These are phyloP conservation scores for Tylopilus orsonianus DNA, from an alignment of 1,284 basidiomycete genomes.

Conservation along the genomic window DNA sequence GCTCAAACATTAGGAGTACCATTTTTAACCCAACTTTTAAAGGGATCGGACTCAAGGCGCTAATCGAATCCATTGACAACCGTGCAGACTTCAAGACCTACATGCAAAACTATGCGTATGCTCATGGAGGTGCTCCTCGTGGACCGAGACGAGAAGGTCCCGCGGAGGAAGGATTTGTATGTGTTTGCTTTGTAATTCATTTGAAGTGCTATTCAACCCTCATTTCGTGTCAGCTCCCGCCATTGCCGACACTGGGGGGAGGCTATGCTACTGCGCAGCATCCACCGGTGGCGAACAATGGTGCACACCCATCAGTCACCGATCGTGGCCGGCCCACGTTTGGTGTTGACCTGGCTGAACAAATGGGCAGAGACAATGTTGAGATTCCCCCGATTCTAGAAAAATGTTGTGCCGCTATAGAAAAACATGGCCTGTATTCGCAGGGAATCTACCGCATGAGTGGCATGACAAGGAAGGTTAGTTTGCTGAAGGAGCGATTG, in stretches of 20 bases:
- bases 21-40: slow-evolving; percentile 13
- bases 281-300: slow-evolving; percentile 29
- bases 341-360: slow-evolving; percentile 88
- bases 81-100: slow-evolving; percentile 92
- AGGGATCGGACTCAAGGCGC: slow-evolving; percentile 80
- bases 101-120: slow-evolving; percentile 95
- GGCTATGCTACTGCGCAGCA: slow-evolving; percentile 30
- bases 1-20: slow-evolving; percentile 6
- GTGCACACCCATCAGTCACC: slow-evolving; percentile 39
- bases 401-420: slow-evolving; percentile 91
- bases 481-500: slow-evolving; percentile 79
- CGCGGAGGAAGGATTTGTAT: slow-evolving; percentile 82
- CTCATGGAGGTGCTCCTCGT: slow-evolving; percentile 63
- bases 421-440: slow-evolving; percentile 80
- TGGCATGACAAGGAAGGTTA: slow-evolving; percentile 88
- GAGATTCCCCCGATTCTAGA: slow-evolving; percentile 88
- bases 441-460: slow-evolving; percentile 95
- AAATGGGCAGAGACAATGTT: slow-evolving; percentile 85
- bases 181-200: slow-evolving; percentile 34
- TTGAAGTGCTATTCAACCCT: slow-evolving; percentile 8
- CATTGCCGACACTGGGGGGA: slow-evolving; percentile 48
- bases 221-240: slow-evolving; percentile 52
- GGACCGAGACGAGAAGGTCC: slow-evolving; percentile 84
- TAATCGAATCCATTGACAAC: slow-evolving; percentile 92
- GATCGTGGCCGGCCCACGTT: slow-evolving; percentile 80